phyloP scores from a whole-genome alignment of 345 rosid genomes.

The Erysimum cheiranthoides region DNA sequence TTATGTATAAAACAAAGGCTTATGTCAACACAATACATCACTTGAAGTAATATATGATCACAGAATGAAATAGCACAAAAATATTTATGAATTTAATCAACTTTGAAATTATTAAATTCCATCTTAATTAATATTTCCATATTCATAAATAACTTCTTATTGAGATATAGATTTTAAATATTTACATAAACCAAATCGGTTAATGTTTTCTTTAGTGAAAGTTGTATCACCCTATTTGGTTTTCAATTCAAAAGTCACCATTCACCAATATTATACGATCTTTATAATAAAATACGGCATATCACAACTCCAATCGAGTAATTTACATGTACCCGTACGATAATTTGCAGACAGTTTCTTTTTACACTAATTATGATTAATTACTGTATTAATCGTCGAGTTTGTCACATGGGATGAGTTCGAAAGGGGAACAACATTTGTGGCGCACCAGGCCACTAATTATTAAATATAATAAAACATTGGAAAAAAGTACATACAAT shows the following conservation, averaged over 20 bases:
- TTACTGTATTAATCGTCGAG: slow-evolving; percentile 34
- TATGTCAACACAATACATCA: not conserved
- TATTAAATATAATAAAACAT: not conserved
- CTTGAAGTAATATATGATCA: not conserved
- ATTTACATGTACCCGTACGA: slow-evolving; percentile 20
- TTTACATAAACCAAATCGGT: not conserved
- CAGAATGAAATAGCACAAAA: no score
- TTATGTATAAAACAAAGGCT: slow-evolving; percentile 8
- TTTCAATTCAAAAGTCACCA: not conserved
- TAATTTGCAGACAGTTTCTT: not conserved
- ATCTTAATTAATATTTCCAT: not conserved
- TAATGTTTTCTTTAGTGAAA: not conserved
- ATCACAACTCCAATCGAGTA: slow-evolving; percentile 20
- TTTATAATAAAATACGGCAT: no score
- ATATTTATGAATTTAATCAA: not conserved
- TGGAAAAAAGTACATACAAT: slow-evolving; percentile 1
- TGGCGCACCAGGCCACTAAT: slow-evolving; percentile 40
- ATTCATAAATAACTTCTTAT: not conserved
- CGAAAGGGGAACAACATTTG: slow-evolving; percentile 38
- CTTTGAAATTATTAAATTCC: not conserved
- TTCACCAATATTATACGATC: not conserved
- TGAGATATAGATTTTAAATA: not conserved
- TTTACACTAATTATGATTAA: slow-evolving; percentile 6
- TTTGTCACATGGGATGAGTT: slow-evolving; percentile 42
- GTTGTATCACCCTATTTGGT: not conserved